Conservation (phyloP, 768 basidiomycete genomes). For the Clavaria fumosa region DNA sequence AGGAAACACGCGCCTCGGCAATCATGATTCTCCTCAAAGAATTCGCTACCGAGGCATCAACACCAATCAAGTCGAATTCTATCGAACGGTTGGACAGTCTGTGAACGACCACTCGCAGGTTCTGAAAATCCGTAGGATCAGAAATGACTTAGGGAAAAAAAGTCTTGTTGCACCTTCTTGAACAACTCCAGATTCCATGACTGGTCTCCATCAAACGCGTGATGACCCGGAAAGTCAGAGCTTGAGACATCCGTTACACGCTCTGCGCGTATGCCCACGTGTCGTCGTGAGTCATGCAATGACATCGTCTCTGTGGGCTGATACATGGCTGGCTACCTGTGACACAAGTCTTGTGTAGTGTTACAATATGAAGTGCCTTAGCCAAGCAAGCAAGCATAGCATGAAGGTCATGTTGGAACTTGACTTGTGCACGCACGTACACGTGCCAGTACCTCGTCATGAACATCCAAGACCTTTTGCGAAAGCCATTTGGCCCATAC, state of each 20-base stretch:
- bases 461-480: constrained; percentile 11
- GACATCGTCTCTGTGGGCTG: no score
- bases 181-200: constrained; percentile 70
- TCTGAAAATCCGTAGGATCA: constrained; percentile 25
- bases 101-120: constrained; percentile 56
- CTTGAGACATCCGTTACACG: constrained; percentile 69
- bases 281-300: constrained; percentile 25
- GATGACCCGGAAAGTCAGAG: constrained; percentile 83
- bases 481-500: constrained; percentile 20
- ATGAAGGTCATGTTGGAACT: no score
- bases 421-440: no score
- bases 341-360: no score
- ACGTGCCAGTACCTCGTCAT: no score
- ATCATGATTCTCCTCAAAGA: constrained; percentile 86
- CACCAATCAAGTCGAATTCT: constrained; percentile 90
- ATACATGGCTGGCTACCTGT: no score
- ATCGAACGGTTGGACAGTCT: constrained; percentile 70
- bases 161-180: constrained; percentile 41
- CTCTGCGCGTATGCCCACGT: constrained; percentile 58
- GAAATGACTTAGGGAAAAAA: constrained; percentile 8
- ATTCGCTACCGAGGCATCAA: constrained; percentile 94
- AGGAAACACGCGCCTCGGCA: constrained; percentile 54
- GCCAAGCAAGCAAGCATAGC: no score
- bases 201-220: constrained; percentile 71
- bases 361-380: no score